phyloP scores from a whole-genome alignment of 1,284 basidiomycete genomes.

The Ustilago lituana region DNA sequence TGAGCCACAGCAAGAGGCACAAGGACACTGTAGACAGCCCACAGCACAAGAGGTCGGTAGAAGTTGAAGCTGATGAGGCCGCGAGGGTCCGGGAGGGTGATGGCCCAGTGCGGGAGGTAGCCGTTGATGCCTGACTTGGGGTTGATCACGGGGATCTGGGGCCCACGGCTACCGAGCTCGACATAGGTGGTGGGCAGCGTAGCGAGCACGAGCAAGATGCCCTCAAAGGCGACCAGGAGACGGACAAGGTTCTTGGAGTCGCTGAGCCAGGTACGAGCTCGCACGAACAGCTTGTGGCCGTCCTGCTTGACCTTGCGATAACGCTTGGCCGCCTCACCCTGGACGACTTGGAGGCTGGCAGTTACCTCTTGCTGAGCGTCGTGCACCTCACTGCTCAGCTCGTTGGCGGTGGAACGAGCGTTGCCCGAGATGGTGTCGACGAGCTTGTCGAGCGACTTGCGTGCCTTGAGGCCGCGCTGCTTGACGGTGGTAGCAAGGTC shows the following conservation, averaged over 20 bases:
- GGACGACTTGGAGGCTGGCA: slow-evolving; percentile 42
- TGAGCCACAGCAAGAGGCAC: slow-evolving; percentile 51
- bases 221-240: slow-evolving; percentile 53
- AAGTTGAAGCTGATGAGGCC: slow-evolving; percentile 45
- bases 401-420: slow-evolving; percentile 47
- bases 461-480: slow-evolving; percentile 46
- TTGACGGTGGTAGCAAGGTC: slow-evolving; percentile 31
- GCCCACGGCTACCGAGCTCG: slow-evolving; percentile 44
- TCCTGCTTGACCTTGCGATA: slow-evolving; percentile 41
- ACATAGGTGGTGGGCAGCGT: slow-evolving; percentile 51
- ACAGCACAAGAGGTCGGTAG: slow-evolving; percentile 53
- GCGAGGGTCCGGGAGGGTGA: slow-evolving; percentile 49
- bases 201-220: slow-evolving; percentile 45
- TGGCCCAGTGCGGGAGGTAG: slow-evolving; percentile 51
- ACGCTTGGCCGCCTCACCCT: slow-evolving; percentile 31
- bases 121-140: slow-evolving; percentile 43
- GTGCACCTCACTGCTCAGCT: slow-evolving; percentile 39
- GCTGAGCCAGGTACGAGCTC: slow-evolving; percentile 44
- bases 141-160: slow-evolving; percentile 46
- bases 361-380: slow-evolving; percentile 49
- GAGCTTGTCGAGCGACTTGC: slow-evolving; percentile 53
- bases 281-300: slow-evolving; percentile 34
- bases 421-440: slow-evolving; percentile 42
- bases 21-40: slow-evolving; percentile 53
- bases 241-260: slow-evolving; percentile 53